Conservation (phyloP, 192 early-diverging fungal species). For the Coemansia sp. region DNA sequence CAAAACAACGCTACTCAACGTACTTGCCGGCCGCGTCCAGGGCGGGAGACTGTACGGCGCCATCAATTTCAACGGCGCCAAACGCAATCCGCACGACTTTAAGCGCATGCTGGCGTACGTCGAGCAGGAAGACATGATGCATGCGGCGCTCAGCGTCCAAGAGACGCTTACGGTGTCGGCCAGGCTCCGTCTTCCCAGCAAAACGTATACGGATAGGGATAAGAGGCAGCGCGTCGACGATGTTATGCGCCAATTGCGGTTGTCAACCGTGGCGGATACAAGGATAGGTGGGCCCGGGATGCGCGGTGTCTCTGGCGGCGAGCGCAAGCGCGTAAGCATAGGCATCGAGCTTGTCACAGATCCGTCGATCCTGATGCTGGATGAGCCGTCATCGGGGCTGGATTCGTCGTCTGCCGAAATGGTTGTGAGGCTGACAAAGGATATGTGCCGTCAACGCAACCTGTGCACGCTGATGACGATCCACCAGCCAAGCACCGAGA, state of each 20-base stretch:
- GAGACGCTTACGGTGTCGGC: conserved; percentile 78
- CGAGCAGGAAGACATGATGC: conserved; percentile 58
- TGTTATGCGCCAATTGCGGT: conserved; percentile 65
- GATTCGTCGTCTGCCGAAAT: conserved; percentile 66
- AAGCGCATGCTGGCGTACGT: conserved; percentile 56
- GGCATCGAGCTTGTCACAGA: conserved; percentile 55
- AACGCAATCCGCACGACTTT: conserved; percentile 35
- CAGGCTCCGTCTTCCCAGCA: conserved; percentile 65
- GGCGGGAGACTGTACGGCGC: conserved; percentile 60
- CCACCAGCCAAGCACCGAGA: conserved; percentile 53
- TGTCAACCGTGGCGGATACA: conserved; percentile 59
- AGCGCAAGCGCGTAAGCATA: conserved; percentile 20
- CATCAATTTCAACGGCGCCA: conserved; percentile 56
- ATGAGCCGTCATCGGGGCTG: conserved; percentile 66
- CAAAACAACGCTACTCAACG: conserved; percentile 81
- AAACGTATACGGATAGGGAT: conserved; percentile 43
- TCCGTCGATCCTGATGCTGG: conserved; percentile 58
- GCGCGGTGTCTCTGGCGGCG: conserved; percentile 55
- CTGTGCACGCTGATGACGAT: conserved; percentile 76
- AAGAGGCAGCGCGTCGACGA: conserved; percentile 63
- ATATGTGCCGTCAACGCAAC: conserved; percentile 59
- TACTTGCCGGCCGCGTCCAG: conserved; percentile 67
- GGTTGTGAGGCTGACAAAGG: conserved; percentile 59
- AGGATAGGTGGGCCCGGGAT: conserved; percentile 42
- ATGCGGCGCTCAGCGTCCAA: conserved; percentile 65